Base-by-base conservation (phyloP, 2,329 filamentous ascomycete species). In the Thelonectria blattea region DNA sequence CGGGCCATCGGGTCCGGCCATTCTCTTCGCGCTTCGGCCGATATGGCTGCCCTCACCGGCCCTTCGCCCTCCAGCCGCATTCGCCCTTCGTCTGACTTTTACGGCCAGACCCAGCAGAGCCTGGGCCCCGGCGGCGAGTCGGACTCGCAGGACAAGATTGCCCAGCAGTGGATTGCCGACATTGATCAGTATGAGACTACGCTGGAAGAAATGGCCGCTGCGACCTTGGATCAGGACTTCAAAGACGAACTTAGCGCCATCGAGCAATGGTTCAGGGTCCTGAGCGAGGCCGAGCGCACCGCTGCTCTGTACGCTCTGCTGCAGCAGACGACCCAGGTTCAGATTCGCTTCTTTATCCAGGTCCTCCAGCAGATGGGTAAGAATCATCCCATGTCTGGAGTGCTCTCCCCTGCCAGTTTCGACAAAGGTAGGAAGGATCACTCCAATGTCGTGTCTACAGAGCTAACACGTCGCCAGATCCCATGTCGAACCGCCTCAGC, bases 171-270 rank as follows among this genome's bases (percentile, higher is more conserved):
- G 95, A 94, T 99, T 71, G 93, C 94, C 57, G 95, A 99, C 72
- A 98, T 99, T 69, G 95, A 99, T 75, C 94, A 98, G 77, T 97
- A 97, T 73, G 95, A 99, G 82, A 96, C 89, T n/a, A 99, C 95
- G 1, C 79, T 99, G 72, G 95, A 98, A 78, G 95, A 99, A 76
- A 99, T 99, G 95, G 95, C 95, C 45, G 93, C 94, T 32, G 95
- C 95, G 27, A 98, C 95, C n/a, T 83, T 98, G 56, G 95, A 99
- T 75, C 95, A 99, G 81, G 95, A 99, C 75, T 99, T 99, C 83
- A 99, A 99, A 81, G 95, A 98, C 78, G 95, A 99, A 78, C 86
- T 99, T 62, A 97, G 93, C 75, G 95, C 95, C 68, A 99, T 99
- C 73, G 95, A 99, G 80, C 95, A 99, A 82, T 99, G 95, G 95